Evolutionary conservation across 129 eudicot species (phyloP).

Genomic region (Tagetes patula): DNA sequence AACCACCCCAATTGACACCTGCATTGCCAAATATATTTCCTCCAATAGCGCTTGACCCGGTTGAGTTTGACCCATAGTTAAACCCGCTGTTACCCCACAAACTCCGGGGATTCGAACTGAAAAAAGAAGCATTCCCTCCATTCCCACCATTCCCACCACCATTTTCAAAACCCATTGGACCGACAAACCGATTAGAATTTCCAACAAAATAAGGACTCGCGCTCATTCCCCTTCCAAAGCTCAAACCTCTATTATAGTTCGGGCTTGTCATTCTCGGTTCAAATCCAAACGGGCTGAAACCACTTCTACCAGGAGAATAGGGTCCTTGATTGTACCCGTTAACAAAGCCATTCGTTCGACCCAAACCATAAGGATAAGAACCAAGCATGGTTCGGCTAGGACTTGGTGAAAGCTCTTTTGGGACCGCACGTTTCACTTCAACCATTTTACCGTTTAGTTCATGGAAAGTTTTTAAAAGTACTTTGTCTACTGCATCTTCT

Average conservation of each 20-base stretch:
- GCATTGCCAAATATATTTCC: constrained; percentile 47
- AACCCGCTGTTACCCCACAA: constrained; percentile 62
- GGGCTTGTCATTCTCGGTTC: constrained; percentile 55
- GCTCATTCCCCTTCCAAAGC: constrained; percentile 51
- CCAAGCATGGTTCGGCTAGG: constrained; percentile 50
- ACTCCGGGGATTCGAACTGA: constrained; percentile 54
- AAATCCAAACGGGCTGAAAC: constrained; percentile 43
- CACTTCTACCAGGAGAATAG: constrained; percentile 51
- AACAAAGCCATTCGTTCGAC: constrained; percentile 47
- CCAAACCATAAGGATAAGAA: constrained; percentile 49
- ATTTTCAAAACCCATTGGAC: constrained; percentile 45
- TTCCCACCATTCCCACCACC: constrained; percentile 40
- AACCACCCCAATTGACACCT: constrained; percentile 56
- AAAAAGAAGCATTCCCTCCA: constrained; percentile 61
- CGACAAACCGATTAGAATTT: constrained; percentile 52
- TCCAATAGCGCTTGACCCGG: constrained; percentile 42
- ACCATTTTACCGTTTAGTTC: constrained; percentile 69
- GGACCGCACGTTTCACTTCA: constrained; percentile 76
- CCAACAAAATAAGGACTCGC: constrained; percentile 45
- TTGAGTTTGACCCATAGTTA: constrained; percentile 48
- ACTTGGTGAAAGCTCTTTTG: constrained; percentile 65
- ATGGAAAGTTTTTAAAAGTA: constrained; percentile 50
- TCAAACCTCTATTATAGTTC: constrained; percentile 40
- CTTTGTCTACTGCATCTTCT: constrained; percentile 71
- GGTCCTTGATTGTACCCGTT: constrained; percentile 52